Base-by-base conservation (phyloP, 805 yeast species). In the Yamadazyma insecticola region DNA sequence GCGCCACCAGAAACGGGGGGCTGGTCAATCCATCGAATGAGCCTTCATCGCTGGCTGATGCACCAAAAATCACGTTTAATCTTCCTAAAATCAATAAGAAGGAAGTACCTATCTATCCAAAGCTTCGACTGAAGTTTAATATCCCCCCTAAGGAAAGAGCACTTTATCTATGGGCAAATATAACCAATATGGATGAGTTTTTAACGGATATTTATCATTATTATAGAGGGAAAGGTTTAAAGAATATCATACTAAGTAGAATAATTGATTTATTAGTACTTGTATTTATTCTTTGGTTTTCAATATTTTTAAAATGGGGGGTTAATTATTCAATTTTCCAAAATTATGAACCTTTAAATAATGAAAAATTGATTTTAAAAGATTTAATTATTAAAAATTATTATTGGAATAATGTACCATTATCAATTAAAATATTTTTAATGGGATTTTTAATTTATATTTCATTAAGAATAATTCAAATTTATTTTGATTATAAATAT, bases 101-200 rank as follows among this genome's bases (percentile, higher is more conserved):
- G 30, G 24, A 33, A 22, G 33, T 36, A 28, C 14, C 42, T n/a
- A n/a, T n/a, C n/a, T n/a, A n/a, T n/a, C n/a, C n/a, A n/a, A n/a
- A n/a, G n/a, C n/a, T n/a, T n/a, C n/a, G n/a, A 32, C 36, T 26
- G 13, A 36, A 34, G 15, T 44, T 50, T 28, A 36, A 56, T 4
- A 63, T 66, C 14, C 69, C 71, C 11, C 70, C 70, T 4, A 57
- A 55, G 28, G 96, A 89, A 50, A 63, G 87, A 29, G 95, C 97
- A 0, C 63, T 84, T 12, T 92, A 97, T 87, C 72, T 86, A 38
- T 92, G 98, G 97, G 95, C 97, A 1, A 92, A 92, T 48, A 86
- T 92, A 15, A 86, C 84, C 44, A 92, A 92, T 54, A 70, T 92
- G 53, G 99, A 92, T 59, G 72, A 76, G 27, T 92, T 90, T 47